These are phyloP conservation scores for Pelargonium myrrhifolium DNA, from an alignment of 441 rosid species.

Conservation along the genomic window DNA sequence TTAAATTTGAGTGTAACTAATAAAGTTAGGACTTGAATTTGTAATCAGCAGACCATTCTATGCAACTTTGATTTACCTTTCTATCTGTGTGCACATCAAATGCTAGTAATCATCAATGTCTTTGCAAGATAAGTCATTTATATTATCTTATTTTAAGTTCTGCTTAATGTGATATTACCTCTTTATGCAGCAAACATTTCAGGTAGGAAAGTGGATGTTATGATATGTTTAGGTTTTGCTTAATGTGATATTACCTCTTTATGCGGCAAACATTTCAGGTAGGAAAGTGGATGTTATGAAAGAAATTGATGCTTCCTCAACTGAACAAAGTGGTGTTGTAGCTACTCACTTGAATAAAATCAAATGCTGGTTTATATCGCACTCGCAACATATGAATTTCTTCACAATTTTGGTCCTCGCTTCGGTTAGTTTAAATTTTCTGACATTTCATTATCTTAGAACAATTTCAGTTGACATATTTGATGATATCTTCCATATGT, in stretches of 20 bases:
- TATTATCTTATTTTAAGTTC: not conserved
- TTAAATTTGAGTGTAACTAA: not conserved
- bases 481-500: not conserved
- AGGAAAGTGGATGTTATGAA: constrained; percentile 55
- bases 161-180: not conserved
- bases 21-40: not conserved
- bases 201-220: no score
- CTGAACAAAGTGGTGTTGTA: constrained; percentile 48
- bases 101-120: no score
- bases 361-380: constrained; percentile 66
- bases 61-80: not conserved
- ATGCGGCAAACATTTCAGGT: constrained; percentile 71
- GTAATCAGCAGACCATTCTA: not conserved
- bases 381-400: constrained; percentile 79
- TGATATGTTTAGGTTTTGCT: not conserved
- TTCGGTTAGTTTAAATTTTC: constrained; percentile 1
- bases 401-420: constrained; percentile 67
- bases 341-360: constrained; percentile 40
- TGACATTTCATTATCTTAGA: not conserved
- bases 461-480: not conserved
- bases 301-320: constrained; percentile 53
- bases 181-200: not conserved
- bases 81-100: no score
- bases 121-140: no score
- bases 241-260: constrained; percentile 16